These are phyloP conservation scores for Symbiodinium natans DNA, from an alignment of 73 alveolate genomes.

Conservation along the genomic window DNA sequence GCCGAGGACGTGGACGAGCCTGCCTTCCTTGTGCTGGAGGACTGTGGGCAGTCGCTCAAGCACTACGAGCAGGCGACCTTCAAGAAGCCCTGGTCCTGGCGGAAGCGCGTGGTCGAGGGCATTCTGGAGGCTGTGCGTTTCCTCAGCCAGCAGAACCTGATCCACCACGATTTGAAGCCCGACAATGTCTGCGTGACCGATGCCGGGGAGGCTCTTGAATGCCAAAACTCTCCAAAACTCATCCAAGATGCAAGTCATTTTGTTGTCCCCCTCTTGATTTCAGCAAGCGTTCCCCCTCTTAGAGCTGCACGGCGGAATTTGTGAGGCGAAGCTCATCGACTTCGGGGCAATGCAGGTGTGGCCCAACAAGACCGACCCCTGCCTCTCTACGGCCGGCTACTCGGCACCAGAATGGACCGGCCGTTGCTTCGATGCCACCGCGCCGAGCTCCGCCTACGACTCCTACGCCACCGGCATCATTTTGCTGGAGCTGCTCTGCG, in stretches of 20 bases:
- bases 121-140: neutral
- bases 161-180: constrained; percentile 14
- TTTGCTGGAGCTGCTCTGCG: neutral
- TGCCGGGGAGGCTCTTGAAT: no score
- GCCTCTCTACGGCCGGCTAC: neutral
- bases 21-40: no score
- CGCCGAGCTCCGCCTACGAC: neutral
- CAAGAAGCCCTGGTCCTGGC: no score
- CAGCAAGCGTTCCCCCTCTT: no score
- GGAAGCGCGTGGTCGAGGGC: no score
- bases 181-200: constrained; percentile 8
- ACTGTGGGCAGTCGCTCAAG: no score
- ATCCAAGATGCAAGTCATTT: no score
- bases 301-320: no score
- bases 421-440: neutral
- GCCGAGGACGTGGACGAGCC: no score
- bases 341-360: neutral
- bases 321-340: neutral
- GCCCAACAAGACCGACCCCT: neutral
- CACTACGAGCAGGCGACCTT: no score
- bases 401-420: neutral
- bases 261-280: no score
- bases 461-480: neutral
- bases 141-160: neutral
- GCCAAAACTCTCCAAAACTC: no score